Conservation (phyloP, 352 stramenopile genomes). For the Globisporangium middletonii region DNA sequence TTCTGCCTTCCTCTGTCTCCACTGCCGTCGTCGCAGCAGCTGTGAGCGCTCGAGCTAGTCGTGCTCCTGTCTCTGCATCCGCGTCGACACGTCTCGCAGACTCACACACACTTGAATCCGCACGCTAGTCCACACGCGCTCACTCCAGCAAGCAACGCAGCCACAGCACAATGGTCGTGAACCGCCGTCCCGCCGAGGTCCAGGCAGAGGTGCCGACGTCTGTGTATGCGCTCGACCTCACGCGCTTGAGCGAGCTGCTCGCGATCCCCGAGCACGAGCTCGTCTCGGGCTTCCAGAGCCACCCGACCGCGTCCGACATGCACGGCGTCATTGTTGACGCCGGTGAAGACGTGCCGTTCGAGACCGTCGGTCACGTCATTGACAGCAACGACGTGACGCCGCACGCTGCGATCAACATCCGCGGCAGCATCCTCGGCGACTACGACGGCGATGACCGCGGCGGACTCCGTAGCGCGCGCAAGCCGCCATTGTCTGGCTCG, state of each 20-base stretch:
- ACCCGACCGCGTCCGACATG: conserved; percentile 67
- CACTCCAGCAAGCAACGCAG: not conserved
- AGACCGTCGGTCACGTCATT: conserved; percentile 44
- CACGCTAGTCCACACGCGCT: conserved; percentile 12
- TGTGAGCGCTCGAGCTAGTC: no score
- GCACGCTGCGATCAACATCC: not conserved
- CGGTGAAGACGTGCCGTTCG: conserved; percentile 72
- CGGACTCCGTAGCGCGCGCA: not conserved
- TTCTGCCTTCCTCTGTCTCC: no score
- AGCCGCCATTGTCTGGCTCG: not conserved
- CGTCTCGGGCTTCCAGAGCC: conserved; percentile 63
- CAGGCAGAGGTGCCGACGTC: conserved; percentile 60
- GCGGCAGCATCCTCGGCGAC: not conserved
- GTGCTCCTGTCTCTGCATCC: no score
- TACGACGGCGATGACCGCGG: not conserved
- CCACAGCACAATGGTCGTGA: not conserved
- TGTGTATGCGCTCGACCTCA: conserved; percentile 66
- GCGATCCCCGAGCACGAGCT: conserved; percentile 61
- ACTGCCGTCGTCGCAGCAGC: no score
- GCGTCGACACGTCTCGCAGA: no score
- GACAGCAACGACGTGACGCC: not conserved
- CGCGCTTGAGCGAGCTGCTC: conserved; percentile 58
- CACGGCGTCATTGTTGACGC: conserved; percentile 75
- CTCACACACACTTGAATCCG: not conserved
- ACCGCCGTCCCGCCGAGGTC: conserved; percentile 1